Evolutionary conservation across 768 basidiomycete species (phyloP).

Genomic region (Cystobasidiopsis lactophilus): DNA sequence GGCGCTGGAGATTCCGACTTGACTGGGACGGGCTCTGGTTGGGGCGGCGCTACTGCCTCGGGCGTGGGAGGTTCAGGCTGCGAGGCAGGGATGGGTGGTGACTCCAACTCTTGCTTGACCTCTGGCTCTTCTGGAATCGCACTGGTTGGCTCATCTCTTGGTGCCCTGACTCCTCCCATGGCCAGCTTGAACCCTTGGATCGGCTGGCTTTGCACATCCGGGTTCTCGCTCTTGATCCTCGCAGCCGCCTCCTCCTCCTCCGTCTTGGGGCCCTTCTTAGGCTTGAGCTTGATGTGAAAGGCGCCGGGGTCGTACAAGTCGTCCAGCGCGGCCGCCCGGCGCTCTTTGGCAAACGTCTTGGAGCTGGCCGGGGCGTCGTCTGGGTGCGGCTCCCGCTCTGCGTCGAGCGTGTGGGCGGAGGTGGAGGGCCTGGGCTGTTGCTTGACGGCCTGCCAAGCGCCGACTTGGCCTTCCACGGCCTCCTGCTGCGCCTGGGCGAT

Average conservation of each 20-base stretch:
- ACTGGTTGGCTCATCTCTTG: too few species aligned
- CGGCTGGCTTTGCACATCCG: too few species aligned
- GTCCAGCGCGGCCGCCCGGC: conserved; percentile 34
- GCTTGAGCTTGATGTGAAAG: conserved; percentile 37
- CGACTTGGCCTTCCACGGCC: conserved; percentile 44
- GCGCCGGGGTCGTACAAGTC: conserved; percentile 62
- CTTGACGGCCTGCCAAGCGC: conserved; percentile 52
- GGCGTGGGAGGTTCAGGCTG: too few species aligned
- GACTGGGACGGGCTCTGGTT: neutral
- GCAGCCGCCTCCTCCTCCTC: neutral
- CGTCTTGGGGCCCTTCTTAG: conserved; percentile 17
- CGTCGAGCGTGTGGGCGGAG: conserved; percentile 9
- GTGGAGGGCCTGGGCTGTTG: conserved; percentile 18
- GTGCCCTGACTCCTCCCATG: conserved; percentile 9
- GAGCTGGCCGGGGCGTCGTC: conserved; percentile 24
- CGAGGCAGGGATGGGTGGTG: too few species aligned
- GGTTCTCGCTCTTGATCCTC: too few species aligned
- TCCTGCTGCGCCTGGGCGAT: conserved; percentile 40
- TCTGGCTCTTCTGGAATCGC: too few species aligned
- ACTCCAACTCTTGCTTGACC: too few species aligned
- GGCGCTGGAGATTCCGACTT: too few species aligned
- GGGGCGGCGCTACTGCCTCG: too few species aligned
- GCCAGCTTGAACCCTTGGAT: conserved; percentile 24
- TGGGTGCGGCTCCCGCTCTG: conserved; percentile 39
- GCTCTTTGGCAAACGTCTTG: neutral